Evolutionary conservation across 306 rosid species (phyloP).

Genomic region (Ormosia semicastrata): DNA sequence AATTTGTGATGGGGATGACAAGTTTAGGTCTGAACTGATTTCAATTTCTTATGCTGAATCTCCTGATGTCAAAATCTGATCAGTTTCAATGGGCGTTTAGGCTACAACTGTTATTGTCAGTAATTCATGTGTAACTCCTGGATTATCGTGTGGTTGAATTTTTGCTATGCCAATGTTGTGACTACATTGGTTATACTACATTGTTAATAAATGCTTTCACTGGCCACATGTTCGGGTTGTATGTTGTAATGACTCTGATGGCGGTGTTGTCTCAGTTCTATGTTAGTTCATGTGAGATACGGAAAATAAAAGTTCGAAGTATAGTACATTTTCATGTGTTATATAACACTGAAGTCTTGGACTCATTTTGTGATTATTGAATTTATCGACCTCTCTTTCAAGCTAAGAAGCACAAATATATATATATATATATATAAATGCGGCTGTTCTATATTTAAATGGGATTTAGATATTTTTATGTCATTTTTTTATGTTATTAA

Average conservation of each 20-base stretch:
- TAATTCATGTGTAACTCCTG: slow-evolving; percentile 15
- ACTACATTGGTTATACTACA: neutral
- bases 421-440: no score
- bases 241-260: slow-evolving; percentile 17
- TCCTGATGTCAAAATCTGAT: slow-evolving; percentile 38
- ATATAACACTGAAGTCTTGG: neutral
- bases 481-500: no score
- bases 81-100: slow-evolving; percentile 9
- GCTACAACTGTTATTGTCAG: neutral
- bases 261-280: slow-evolving; percentile 21
- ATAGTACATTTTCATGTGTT: slow-evolving; percentile 7
- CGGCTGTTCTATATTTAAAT: no score
- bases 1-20: slow-evolving; percentile 31
- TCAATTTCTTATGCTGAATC: slow-evolving; percentile 49
- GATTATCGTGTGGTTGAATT: neutral
- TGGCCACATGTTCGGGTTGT: slow-evolving; percentile 11
- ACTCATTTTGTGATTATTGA: neutral
- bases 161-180: slow-evolving; percentile 9
- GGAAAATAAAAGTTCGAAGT: slow-evolving; percentile 24
- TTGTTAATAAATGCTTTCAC: slow-evolving; percentile 11
- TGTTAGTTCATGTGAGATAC: slow-evolving; percentile 14
- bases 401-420: neutral
- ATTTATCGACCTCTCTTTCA: neutral
- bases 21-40: slow-evolving; percentile 45
- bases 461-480: no score